Base-by-base conservation (phyloP, 257 asterid genomes). In the Vinca minor region DNA sequence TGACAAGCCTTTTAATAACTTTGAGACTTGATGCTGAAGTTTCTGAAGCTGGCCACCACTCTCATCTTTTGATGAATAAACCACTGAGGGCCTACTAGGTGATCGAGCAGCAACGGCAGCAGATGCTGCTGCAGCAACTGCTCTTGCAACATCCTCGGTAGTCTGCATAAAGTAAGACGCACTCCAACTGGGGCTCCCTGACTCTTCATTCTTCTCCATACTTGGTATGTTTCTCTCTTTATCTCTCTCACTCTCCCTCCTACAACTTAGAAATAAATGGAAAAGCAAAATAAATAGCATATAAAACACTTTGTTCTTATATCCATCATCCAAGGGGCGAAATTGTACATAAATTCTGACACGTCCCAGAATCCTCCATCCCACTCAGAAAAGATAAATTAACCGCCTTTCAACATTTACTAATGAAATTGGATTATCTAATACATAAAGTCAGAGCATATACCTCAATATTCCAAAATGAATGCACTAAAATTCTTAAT, bases 61-160 rank as follows among this genome's bases (percentile, higher is more conserved):
- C 34, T 93, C 99, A 49, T 84, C 94, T 77, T 90, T 89, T 8
- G 94, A 82, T 20, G 99, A 87, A 78, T 87, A 89, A 60, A 87
- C 93, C 69, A 87, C 94, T 3, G 99, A 87, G 32, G 99, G 96
- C 45, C 95, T 84, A n/a, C n/a, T n/a, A 45, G 97, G 87, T 8
- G 96, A 78, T 59, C 82, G 85, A 47, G 86, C 84, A 69, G 97
- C 85, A 32, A 95, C 89, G 29, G 86, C 95, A 64, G 97, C 87
- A 1, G 97, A 88, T 10, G 97, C 94, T 1, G 99, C 96, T 7
- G 99, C 95, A n/a, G 95, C 97, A 72, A 93, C 94, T 59, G 94
- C 99, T 78, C 86, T 82, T 15, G 97, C 96, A 63, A 93, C 96
- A 69, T 93, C 99, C 78, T 93, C 99, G 44, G 91, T 80, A 68